Base-by-base conservation (phyloP, 768 basidiomycete species). In the Pisolithus marmoratus region DNA sequence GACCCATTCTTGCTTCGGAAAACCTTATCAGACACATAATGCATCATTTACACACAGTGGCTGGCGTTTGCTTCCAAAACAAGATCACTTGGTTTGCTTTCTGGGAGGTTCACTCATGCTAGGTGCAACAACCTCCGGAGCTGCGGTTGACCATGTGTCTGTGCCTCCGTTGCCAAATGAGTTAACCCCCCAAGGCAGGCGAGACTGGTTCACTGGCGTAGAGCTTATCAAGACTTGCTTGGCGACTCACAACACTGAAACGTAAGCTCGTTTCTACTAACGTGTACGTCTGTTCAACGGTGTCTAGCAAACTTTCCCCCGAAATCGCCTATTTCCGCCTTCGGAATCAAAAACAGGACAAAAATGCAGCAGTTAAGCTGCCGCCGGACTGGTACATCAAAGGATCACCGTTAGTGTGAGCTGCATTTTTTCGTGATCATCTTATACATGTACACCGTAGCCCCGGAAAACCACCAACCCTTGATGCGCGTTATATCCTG, bases 71-170 rank as follows among this genome's bases (percentile, higher is more conserved):
- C 76, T 76, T 9, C 89, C 89, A 9, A 95, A 96, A 64, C 94
- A 97, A 72, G 94, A 98, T 63, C 94, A 96, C 64, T 81, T 98
- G 31, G 93, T 90, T 3, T 97, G 94, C 70, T 98, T 96, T 81
- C 73, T 98, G 31, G 92, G 86, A 19, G 94, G 93, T 3, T 90
- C 90, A 1, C 80, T 98, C 51, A 83, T 98, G 77, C 80, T 98
- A 3, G 93, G 94, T 12, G 89, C 91, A 14, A 89, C 87, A 3
- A 79, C 74, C 2, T 71, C 82, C 2, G 85, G 86, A 47, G 77
- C 85, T 0, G 53, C 75, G 17, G 69, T 67, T 3, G 63, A 75
- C 9, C 72, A 68, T 3, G 81, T 87, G 6, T 86, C 85, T 9
- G 65, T 88, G 29, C 90, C 90, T 12, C 90, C 90, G 0, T 73